Conservation (phyloP, 768 basidiomycete genomes). For the Galerina sulciceps region DNA sequence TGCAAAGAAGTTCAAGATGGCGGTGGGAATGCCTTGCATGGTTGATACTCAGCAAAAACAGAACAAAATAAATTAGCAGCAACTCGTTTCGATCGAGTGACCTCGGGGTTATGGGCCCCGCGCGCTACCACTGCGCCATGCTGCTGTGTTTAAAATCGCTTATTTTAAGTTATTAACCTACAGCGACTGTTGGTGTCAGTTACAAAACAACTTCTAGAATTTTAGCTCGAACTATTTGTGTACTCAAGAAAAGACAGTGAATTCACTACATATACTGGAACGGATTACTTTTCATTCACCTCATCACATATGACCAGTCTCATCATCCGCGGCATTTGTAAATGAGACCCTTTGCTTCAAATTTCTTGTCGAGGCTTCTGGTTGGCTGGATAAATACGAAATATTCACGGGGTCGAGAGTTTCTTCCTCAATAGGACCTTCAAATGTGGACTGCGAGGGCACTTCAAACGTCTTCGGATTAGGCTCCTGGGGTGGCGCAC, state of each 20-base stretch:
- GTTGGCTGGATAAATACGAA: background rate
- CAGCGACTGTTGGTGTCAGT: too few relatives aligned
- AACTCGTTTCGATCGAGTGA: slow-evolving; percentile 70
- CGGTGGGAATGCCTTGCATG: too few relatives aligned
- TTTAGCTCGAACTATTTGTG: too few relatives aligned
- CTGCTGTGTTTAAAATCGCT: slow-evolving; percentile 34
- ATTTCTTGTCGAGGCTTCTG: background rate
- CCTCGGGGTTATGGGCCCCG: slow-evolving; percentile 68
- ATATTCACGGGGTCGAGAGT: background rate
- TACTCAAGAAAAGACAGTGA: too few relatives aligned
- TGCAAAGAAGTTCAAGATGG: too few relatives aligned
- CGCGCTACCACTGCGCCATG: slow-evolving; percentile 65
- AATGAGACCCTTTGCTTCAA: background rate
- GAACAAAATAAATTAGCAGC: slow-evolving; percentile 42
- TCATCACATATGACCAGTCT: too few relatives aligned
- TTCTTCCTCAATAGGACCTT: too few relatives aligned
- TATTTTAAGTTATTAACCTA: too few relatives aligned
- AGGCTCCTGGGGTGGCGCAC: background rate
- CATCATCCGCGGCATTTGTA: background rate
- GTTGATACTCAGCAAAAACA: too few relatives aligned
- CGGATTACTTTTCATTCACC: too few relatives aligned
- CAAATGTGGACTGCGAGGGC: background rate
- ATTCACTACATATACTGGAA: too few relatives aligned
- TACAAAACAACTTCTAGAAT: too few relatives aligned
- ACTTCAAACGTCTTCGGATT: background rate